Conservation (phyloP, 1,284 basidiomycete species). For the Thecaphora thlaspeos region DNA sequence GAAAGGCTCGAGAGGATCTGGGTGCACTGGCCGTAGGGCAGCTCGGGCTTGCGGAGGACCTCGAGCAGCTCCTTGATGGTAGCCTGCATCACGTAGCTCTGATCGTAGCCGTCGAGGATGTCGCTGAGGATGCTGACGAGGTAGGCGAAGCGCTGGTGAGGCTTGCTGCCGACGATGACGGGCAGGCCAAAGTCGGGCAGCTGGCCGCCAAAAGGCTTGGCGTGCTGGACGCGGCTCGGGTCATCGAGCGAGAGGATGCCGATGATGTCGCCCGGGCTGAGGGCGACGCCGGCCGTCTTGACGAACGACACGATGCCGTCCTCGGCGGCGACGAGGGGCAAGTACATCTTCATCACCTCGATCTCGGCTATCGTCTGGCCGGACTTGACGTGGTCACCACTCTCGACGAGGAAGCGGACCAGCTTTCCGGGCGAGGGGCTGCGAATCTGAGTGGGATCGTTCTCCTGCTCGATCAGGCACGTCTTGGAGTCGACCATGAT, state of each 20-base stretch:
- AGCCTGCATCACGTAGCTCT: conserved; percentile 63
- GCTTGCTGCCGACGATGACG: conserved; percentile 82
- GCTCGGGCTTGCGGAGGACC: conserved; percentile 76
- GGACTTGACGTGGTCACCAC: conserved; percentile 92
- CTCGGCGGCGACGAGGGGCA: conserved; percentile 80
- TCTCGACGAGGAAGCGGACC: conserved; percentile 90
- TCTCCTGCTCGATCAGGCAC: conserved; percentile 97
- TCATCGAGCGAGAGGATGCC: conserved; percentile 97
- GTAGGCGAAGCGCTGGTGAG: conserved; percentile 80
- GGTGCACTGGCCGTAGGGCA: conserved; percentile 83
- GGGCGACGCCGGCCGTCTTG: conserved; percentile 93
- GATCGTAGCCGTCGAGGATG: conserved; percentile 63
- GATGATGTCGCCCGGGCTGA: conserved; percentile 96
- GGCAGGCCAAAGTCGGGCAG: conserved; percentile 68
- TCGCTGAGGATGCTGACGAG: conserved; percentile 80
- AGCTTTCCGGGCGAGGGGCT: conserved; percentile 97
- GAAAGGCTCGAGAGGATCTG: conserved; percentile 85
- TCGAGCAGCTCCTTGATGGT: conserved; percentile 79
- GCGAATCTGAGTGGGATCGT: conserved; percentile 94
- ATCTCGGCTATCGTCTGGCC: conserved; percentile 98
- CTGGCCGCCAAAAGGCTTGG: conserved; percentile 94
- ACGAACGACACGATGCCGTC: conserved; percentile 81
- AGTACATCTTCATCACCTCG: conserved; percentile 63
- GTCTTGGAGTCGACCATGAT: conserved; percentile 93
- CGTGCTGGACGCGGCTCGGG: conserved; percentile 93